Evolutionary conservation across 2,329 filamentous ascomycete genomes (phyloP).

Genomic region (Hypoxylon sp.): DNA sequence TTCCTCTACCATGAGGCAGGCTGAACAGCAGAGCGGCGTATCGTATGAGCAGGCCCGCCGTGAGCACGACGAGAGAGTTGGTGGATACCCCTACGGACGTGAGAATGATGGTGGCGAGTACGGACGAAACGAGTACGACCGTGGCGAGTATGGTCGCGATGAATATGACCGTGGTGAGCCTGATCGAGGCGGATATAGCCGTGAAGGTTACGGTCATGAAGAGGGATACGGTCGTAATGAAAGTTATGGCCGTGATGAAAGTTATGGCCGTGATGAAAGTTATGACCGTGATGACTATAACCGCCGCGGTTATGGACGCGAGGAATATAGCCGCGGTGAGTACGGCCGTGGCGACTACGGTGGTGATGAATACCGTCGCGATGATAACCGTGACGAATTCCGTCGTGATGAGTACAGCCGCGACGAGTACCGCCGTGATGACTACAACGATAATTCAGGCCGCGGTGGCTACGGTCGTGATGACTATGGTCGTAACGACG

Average conservation of each 20-base stretch:
- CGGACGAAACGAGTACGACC: conserved; percentile 33
- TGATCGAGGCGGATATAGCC: conserved; percentile 39
- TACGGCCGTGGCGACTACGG: not conserved
- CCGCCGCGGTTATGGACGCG: not conserved
- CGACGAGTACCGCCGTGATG: conserved; percentile 27
- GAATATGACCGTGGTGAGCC: conserved; percentile 39
- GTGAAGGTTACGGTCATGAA: conserved; percentile 17
- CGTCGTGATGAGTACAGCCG: not conserved
- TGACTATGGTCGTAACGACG: conserved; percentile 76
- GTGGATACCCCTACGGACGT: conserved; percentile 54
- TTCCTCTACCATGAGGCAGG: conserved; percentile 69
- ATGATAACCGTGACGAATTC: not conserved
- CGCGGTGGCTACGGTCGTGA: conserved; percentile 51
- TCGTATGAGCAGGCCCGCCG: conserved; percentile 74
- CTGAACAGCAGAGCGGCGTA: conserved; percentile 73
- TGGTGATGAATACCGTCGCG: not conserved
- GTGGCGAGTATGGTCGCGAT: conserved; percentile 40
- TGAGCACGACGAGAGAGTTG: conserved; percentile 70
- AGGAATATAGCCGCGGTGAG: not conserved
- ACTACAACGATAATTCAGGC: conserved; percentile 32
- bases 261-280: conserved; percentile 26
- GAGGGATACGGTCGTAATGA: conserved; percentile 40
- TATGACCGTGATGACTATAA: conserved; percentile 23
- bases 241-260: conserved; percentile 38
- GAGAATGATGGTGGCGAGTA: conserved; percentile 35